Evolutionary conservation across 768 basidiomycete genomes (phyloP).

Genomic region (Lentinula boryana): DNA sequence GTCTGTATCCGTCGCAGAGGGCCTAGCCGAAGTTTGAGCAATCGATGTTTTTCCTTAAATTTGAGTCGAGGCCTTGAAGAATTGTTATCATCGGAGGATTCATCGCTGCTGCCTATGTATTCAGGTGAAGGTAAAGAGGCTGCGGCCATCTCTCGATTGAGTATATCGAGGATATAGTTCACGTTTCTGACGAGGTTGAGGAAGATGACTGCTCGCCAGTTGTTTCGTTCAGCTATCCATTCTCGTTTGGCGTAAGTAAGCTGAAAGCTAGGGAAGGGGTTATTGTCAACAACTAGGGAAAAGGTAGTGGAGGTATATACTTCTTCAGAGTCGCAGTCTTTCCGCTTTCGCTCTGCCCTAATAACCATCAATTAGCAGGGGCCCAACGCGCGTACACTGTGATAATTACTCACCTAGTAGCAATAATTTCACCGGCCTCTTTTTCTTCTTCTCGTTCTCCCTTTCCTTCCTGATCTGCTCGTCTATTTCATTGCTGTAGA

Average conservation of each 20-base stretch:
- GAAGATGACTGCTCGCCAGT: constrained; percentile 73
- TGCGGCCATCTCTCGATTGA: constrained; percentile 51
- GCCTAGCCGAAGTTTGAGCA: constrained; percentile 50
- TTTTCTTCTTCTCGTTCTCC: constrained; percentile 51
- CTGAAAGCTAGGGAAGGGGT: constrained; percentile 54
- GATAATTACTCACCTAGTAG: constrained; percentile 46
- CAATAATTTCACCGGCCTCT: constrained; percentile 66
- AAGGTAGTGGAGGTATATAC: constrained; percentile 22
- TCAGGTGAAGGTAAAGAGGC: constrained; percentile 9
- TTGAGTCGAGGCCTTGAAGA: constrained; percentile 22
- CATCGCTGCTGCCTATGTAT: constrained; percentile 26
- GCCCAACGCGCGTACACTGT: neutral
- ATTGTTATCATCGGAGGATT: constrained; percentile 30
- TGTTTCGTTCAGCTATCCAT: constrained; percentile 62
- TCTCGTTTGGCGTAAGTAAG: constrained; percentile 64
- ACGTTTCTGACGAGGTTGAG: constrained; percentile 73
- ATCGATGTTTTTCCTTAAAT: constrained; percentile 58
- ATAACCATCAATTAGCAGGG: neutral
- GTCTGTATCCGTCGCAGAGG: constrained; percentile 53
- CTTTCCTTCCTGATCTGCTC: constrained; percentile 61
- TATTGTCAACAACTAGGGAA: neutral
- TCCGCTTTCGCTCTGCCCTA: constrained; percentile 69
- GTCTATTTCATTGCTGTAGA: constrained; percentile 63
- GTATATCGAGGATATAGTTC: constrained; percentile 52
- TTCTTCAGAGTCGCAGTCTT: constrained; percentile 81